phyloP scores from a whole-genome alignment of 208 protist genomes.

The Plasmodiophora brassicae region DNA sequence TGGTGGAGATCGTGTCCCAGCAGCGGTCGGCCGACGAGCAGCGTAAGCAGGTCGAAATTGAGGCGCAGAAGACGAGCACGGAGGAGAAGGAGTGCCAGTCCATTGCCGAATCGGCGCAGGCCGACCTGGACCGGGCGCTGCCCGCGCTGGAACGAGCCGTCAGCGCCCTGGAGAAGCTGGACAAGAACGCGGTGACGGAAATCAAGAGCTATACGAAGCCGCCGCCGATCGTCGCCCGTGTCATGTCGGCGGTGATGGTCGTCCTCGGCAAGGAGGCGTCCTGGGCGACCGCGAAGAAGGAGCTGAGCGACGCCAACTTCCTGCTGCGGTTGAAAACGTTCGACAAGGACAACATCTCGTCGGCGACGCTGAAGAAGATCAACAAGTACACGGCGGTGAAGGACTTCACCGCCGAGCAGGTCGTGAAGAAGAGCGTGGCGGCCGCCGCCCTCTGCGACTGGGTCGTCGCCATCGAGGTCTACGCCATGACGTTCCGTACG shows the following conservation, averaged over 20 bases:
- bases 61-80: slow-evolving; percentile 81
- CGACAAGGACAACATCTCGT: slow-evolving; percentile 89
- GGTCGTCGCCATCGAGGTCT: slow-evolving; percentile 94
- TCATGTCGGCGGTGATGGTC: slow-evolving; percentile 91
- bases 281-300: slow-evolving; percentile 92
- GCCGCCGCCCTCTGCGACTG: slow-evolving; percentile 90
- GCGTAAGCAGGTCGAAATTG: slow-evolving; percentile 73
- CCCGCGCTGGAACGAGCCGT: slow-evolving; percentile 87
- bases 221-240: slow-evolving; percentile 81
- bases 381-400: slow-evolving; percentile 82
- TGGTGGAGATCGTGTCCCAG: slow-evolving; percentile 85
- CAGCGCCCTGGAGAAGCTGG: slow-evolving; percentile 86
- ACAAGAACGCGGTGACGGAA: slow-evolving; percentile 94
- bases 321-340: slow-evolving; percentile 88
- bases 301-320: slow-evolving; percentile 88
- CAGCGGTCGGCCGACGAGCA: slow-evolving; percentile 90
- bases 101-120: slow-evolving; percentile 81
- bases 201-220: slow-evolving; percentile 92
- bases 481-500: slow-evolving; percentile 87
- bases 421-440: slow-evolving; percentile 82
- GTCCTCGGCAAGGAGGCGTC: slow-evolving; percentile 79
- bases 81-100: slow-evolving; percentile 79
- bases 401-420: slow-evolving; percentile 75
- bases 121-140: slow-evolving; percentile 87
- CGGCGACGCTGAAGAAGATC: slow-evolving; percentile 85